These are phyloP conservation scores for Immersiella caudata DNA, from an alignment of 495 filamentous ascomycete genomes.

Conservation along the genomic window DNA sequence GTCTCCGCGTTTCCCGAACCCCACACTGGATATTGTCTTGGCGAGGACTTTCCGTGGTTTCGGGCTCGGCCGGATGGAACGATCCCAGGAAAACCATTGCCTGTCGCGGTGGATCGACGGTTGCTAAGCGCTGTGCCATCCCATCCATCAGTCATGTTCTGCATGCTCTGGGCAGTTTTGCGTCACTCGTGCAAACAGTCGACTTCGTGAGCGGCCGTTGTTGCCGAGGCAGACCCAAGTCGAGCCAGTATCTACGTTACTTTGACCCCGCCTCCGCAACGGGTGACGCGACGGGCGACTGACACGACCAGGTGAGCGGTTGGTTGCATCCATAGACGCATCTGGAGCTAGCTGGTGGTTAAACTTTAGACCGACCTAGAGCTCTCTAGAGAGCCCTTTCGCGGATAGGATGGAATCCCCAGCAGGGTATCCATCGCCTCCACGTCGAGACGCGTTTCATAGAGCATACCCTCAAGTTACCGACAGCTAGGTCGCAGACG, in stretches of 20 bases:
- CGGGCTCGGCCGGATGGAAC: conserved; percentile 1
- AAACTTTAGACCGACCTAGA: not conserved
- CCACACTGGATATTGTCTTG: conserved; percentile 1
- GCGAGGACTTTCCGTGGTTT: conserved; percentile 3
- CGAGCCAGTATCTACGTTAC: not conserved
- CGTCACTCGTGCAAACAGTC: not conserved
- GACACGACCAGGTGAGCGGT: not conserved
- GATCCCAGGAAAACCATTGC: conserved; percentile 7
- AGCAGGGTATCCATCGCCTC: not conserved
- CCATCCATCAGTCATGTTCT: not conserved
- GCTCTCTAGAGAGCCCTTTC: not conserved
- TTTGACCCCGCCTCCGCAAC: not conserved
- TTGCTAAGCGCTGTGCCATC: not conserved
- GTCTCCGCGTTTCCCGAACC: conserved; percentile 1
- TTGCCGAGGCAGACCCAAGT: not conserved
- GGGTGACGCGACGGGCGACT: not conserved
- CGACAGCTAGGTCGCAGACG: not conserved
- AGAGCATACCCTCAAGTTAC: not conserved
- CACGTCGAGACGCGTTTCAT: not conserved
- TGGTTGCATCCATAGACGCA: not conserved
- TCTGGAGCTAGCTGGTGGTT: not conserved
- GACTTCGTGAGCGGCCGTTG: not conserved
- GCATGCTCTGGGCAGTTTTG: not conserved
- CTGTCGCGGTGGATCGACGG: not conserved
- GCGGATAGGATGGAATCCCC: not conserved